Percentiles rank a stretch among this genome's conserved stretches.
Evolutionary conservation across 202 grass and related monocot species (phyloP).

Genomic region (Panicum virgatum): DNA sequence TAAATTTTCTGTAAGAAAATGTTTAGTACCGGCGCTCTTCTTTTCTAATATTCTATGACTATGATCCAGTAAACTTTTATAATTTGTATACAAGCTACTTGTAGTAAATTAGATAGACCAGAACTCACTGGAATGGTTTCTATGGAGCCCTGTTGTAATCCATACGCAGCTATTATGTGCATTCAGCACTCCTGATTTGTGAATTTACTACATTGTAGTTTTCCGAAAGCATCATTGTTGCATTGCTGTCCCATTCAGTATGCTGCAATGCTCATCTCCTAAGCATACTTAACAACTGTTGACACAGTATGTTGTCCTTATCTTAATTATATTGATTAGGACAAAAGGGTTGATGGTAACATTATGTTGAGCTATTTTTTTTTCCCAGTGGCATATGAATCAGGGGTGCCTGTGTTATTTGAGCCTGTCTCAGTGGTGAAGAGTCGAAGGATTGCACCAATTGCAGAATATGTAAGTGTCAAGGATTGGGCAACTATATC

Average conservation of each 20-base stretch:
- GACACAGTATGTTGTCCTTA: slow-evolving; percentile 14
- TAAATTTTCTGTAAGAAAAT: neutral
- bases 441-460: slow-evolving; percentile 67
- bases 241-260: neutral
- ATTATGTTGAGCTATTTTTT: slow-evolving; percentile 38
- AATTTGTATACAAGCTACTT: neutral
- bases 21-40: neutral
- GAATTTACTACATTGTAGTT: neutral
- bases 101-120: neutral
- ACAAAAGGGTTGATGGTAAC: slow-evolving; percentile 25
- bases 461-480: slow-evolving; percentile 74
- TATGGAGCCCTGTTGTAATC: neutral
- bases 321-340: slow-evolving; percentile 24
- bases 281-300: neutral
- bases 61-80: slow-evolving; percentile 10
- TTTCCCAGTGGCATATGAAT: slow-evolving; percentile 68
- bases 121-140: neutral
- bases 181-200: neutral
- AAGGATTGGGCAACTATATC: neutral
- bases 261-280: neutral
- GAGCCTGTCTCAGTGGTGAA: slow-evolving; percentile 88
- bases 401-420: slow-evolving; percentile 84
- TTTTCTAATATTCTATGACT: slow-evolving; percentile 31
- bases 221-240: too few relatives aligned
- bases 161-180: neutral